phyloP scores from a whole-genome alignment of 225 moss, liverwort and hornwort species.

The Bryoerythrophyllum caledonicum region DNA sequence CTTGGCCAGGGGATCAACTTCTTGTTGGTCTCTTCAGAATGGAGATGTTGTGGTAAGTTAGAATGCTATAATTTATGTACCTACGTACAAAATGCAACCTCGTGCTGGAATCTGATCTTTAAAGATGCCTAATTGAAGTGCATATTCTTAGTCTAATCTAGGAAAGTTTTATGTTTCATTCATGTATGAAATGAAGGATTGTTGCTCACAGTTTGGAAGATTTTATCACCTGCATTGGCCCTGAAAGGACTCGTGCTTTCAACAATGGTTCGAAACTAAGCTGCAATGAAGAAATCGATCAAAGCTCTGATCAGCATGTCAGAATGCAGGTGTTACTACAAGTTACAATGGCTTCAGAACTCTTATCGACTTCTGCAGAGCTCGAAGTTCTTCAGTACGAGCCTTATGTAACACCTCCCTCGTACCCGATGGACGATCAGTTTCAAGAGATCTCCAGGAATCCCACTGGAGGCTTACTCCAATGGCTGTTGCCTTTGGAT shows the following conservation, averaged over 20 bases:
- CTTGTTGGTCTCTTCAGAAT: constrained; percentile 79
- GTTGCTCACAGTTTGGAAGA: constrained; percentile 21
- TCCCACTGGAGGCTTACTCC: constrained; percentile 77
- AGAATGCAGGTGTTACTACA: constrained; percentile 96
- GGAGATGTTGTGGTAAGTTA: constrained; percentile 92
- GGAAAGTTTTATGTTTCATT: not conserved
- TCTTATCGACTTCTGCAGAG: constrained; percentile 61
- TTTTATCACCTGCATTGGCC: constrained; percentile 19
- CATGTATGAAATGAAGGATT: constrained; percentile 15
- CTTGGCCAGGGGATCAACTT: constrained; percentile 77
- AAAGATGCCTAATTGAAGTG: not conserved
- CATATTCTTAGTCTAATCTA: not conserved
- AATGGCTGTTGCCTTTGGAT: constrained; percentile 94
- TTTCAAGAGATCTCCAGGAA: constrained; percentile 55
- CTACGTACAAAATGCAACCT: not conserved
- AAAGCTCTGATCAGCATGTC: constrained; percentile 77
- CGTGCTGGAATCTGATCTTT: constrained; percentile 4
- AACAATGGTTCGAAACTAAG: constrained; percentile 14
- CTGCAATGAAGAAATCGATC: constrained; percentile 26
- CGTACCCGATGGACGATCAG: constrained; percentile 47
- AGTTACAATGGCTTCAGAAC: constrained; percentile 84
- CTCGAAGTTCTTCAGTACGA: constrained; percentile 97
- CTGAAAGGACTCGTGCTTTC: constrained; percentile 21
- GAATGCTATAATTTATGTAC: not conserved
- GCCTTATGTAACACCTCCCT: constrained; percentile 62